A percentile compares a stretch with the other conserved stretches of the same genome.
These are phyloP conservation scores for Cryptomeria japonica DNA, from an alignment of 75 land plant species.

Conservation along the genomic window DNA sequence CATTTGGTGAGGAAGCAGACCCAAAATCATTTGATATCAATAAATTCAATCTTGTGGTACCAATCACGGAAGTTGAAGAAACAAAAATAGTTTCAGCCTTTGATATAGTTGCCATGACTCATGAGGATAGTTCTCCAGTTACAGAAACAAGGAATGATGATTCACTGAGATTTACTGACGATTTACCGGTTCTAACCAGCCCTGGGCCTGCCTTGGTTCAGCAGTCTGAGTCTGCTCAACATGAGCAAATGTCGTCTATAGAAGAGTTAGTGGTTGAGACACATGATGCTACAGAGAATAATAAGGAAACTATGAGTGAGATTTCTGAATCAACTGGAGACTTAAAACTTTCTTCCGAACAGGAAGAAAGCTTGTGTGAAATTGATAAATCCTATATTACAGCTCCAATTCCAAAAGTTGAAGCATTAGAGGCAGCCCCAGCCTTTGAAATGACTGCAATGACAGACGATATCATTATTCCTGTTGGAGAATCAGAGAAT, in stretches of 20 bases:
- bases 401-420: not conserved
- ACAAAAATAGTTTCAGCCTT: not conserved
- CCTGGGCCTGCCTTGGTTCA: not conserved
- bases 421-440: not conserved
- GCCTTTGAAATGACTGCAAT: not conserved
- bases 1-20: not conserved
- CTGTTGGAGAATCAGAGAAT: not conserved
- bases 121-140: not conserved
- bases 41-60: not conserved
- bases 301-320: not conserved
- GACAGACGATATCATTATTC: not conserved
- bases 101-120: not conserved
- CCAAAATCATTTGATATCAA: not conserved
- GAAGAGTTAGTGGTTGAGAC: not conserved
- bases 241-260: not conserved
- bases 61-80: not conserved
- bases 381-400: not conserved
- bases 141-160: not conserved
- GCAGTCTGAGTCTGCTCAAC: not conserved
- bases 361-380: not conserved
- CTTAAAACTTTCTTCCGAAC: not conserved
- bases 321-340: not conserved
- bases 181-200: not conserved
- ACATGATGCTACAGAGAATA: not conserved
- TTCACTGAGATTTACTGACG: not conserved